Evolutionary conservation across 2,329 filamentous ascomycete genomes (phyloP).

Genomic region (Hypomyces perniciosus): DNA sequence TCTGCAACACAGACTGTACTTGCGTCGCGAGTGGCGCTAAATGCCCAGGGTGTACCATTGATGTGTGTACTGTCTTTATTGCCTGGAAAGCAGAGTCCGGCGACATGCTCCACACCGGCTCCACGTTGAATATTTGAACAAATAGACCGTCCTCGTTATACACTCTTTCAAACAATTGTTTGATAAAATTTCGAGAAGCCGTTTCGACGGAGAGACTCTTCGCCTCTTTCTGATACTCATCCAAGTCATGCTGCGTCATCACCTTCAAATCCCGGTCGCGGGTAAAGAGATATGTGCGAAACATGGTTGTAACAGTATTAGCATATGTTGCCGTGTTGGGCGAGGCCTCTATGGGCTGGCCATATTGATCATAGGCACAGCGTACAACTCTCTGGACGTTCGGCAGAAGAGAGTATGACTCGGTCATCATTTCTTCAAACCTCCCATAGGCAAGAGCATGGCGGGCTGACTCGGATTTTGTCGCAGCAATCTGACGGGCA

Average conservation of each 20-base stretch:
- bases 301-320: slow-evolving; percentile 49
- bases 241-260: slow-evolving; percentile 48
- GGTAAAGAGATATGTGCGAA: slow-evolving; percentile 46
- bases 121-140: slow-evolving; percentile 48
- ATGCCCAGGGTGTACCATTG: slow-evolving; percentile 49
- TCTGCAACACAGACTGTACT: slow-evolving; percentile 44
- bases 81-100: slow-evolving; percentile 45
- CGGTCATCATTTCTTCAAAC: slow-evolving; percentile 52
- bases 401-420: slow-evolving; percentile 49
- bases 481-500: slow-evolving; percentile 46
- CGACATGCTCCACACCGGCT: slow-evolving; percentile 46
- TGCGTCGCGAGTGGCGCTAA: slow-evolving; percentile 45
- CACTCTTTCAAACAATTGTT: slow-evolving; percentile 54
- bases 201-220: slow-evolving; percentile 47
- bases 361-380: slow-evolving; percentile 47
- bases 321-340: slow-evolving; percentile 47
- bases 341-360: slow-evolving; percentile 36
- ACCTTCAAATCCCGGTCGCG: slow-evolving; percentile 49
- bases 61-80: slow-evolving; percentile 44
- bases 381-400: slow-evolving; percentile 49
- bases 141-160: slow-evolving; percentile 51
- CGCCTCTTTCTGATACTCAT: slow-evolving; percentile 47
- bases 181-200: slow-evolving; percentile 51
- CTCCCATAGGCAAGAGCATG: slow-evolving; percentile 56
- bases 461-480: slow-evolving; percentile 53